Base-by-base conservation (phyloP, 1,284 basidiomycete species). In the Athelia sp. region DNA sequence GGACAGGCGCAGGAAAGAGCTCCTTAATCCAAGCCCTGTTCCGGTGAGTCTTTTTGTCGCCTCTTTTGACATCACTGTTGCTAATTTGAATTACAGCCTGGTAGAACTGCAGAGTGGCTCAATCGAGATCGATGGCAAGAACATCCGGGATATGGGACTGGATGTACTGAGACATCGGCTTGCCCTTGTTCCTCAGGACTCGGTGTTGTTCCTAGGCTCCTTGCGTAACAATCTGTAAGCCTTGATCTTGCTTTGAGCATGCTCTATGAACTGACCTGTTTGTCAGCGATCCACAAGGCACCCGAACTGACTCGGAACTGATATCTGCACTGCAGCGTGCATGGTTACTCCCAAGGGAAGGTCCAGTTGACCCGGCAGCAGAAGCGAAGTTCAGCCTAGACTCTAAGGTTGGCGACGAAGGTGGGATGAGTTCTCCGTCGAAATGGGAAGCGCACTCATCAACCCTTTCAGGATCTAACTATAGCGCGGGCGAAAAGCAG, bases 1-100 rank as follows among this genome's bases (percentile, higher is more conserved):
- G 85, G 8, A 89, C 85, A 1, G 86, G 84, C 14, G 83, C 86
- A 44, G 84, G 90, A 24, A 93, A 93, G 68, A 84, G 81, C 47
- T 90, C 88, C 1, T 66, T 93, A 11, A 71, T 93, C 29, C 82
- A 83, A 56, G 81, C 89, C 88, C 71, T 94, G 17, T 84, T 93
- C 69, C 75, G 90, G 67, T 78, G 57, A 23, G 59, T 38, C 34
- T 24, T 17, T 38, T 43, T 42, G 8, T 35, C n/a, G 19, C 43
- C 43, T 50, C 6, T 6, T 13, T 13, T 29, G 26, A 29, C 6
- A 4, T 29, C 6, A 29, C 26, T 4, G 26, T 29, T 86, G 15
- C 69, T 91, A 36, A 22, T 69, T 24, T 35, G 66, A 66, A 13
- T 56, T 64, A 66, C 66, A 82, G 89, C 22, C 81, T 84, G 42